phyloP scores from a whole-genome alignment of 441 rosid genomes.

The Erodium trifolium region DNA sequence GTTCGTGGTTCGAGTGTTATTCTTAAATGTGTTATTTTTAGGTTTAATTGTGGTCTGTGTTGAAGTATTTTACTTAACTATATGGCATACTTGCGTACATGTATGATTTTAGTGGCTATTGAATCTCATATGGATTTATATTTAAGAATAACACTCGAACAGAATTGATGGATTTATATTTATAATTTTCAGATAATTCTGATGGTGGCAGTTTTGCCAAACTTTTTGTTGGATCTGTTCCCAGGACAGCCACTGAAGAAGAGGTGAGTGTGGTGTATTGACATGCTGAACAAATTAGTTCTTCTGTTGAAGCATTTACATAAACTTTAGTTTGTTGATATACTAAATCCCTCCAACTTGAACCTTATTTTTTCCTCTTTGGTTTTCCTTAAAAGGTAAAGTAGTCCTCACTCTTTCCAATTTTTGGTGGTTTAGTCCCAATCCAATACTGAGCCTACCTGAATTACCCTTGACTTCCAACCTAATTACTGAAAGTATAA shows the following conservation, averaged over 20 bases:
- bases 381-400: not conserved
- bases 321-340: not conserved
- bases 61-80: not conserved
- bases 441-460: not conserved
- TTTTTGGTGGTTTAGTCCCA: not conserved
- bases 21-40: no score
- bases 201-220: conserved; percentile 64
- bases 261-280: conserved; percentile 53
- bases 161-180: conserved; percentile 15
- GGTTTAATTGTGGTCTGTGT: no score
- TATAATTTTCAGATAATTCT: conserved; percentile 33
- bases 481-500: not conserved
- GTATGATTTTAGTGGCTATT: not conserved
- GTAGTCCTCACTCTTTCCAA: not conserved
- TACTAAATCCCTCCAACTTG: not conserved
- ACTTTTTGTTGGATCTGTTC: conserved; percentile 98
- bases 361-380: not conserved
- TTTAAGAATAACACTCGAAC: no score
- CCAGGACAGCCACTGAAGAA: conserved; percentile 72
- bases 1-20: no score
- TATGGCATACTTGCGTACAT: not conserved
- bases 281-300: not conserved
- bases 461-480: not conserved
- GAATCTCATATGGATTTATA: conserved; percentile 11
- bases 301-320: not conserved